A percentile compares a stretch with the other conserved stretches of the same genome.
Conservation (phyloP, 192 early-diverging fungal species). For the Backusella psychrophila region DNA sequence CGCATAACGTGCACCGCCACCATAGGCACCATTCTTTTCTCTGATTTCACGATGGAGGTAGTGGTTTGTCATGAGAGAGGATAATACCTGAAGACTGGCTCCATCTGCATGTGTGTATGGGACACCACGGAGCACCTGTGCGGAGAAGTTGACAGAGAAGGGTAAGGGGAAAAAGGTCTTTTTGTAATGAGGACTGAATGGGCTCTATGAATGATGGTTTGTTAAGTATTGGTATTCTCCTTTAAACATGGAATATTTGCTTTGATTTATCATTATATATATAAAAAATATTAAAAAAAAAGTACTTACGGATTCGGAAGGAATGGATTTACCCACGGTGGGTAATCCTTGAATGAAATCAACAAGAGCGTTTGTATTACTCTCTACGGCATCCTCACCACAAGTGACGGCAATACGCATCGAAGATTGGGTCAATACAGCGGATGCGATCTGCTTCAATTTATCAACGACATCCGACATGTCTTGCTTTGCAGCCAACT, state of each 20-base stretch:
- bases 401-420: slow-evolving; percentile 52
- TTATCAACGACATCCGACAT: slow-evolving; percentile 58
- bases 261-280: not conserved
- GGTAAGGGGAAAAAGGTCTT: slow-evolving; percentile 83
- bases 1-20: slow-evolving; percentile 82
- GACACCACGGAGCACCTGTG: slow-evolving; percentile 69
- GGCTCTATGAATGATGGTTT: slow-evolving; percentile 15
- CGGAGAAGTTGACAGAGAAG: slow-evolving; percentile 83
- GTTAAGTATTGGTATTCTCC: not conserved
- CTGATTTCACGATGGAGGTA: slow-evolving; percentile 96
- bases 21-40: slow-evolving; percentile 97
- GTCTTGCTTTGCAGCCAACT: slow-evolving; percentile 64
- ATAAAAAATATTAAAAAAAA: not conserved
- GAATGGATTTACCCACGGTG: not conserved
- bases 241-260: not conserved
- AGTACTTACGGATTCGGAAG: slow-evolving; percentile 10
- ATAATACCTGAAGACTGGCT: slow-evolving; percentile 72
- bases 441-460: slow-evolving; percentile 48
- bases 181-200: slow-evolving; percentile 47
- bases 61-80: slow-evolving; percentile 80
- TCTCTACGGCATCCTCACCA: slow-evolving; percentile 46
- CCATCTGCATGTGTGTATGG: slow-evolving; percentile 85
- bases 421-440: slow-evolving; percentile 46
- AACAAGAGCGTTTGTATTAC: slow-evolving; percentile 41
- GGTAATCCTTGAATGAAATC: slow-evolving; percentile 44